Evolutionary conservation across 768 basidiomycete species (phyloP), one percentile per base, ranked within the genome.

Genomic region (Agaricus blazei): DNA sequence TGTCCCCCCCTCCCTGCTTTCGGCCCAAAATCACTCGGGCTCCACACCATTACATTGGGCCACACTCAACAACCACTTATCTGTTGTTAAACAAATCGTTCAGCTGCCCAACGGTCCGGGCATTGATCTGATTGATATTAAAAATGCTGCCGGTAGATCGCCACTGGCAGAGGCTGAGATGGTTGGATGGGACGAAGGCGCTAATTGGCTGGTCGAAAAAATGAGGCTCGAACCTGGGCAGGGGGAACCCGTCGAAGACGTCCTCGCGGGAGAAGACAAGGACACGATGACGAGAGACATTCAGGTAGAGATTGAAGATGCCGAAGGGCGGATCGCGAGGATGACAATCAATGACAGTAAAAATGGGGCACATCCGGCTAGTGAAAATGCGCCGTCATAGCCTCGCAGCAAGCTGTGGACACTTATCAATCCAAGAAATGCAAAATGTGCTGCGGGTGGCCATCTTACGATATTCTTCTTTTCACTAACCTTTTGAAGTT

Each of bases 11-110:
- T 67, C 77, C 2, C 68, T 91, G 6, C 64, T 93, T 23, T 71
- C 83, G 2, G 72, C 75, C 0, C 80, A 80, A 57, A 98, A 97
- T 65, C 67, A 67, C 28, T 77, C 89, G 0, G 78, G 83, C 50
- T 95, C 94, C 26, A 95, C 90, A 2, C 79, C 95, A 6, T 70
- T 97, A 5, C 95, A 98, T 64, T 97, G 94, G 94, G 93, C 94
- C 0, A 83, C 89, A 2, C 68, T 93, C 40, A 98, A 97, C 67
- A 73, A 79, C 2, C 94, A 95, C 61, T 79, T 96, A 3, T 65
- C 69, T 6, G 65, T 84, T 46, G 76, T 79, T 1, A 77, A 85
- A 65, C 75, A 72, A 36, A 80, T 93, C 29, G 80, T 92, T 9
- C 68, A 75, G 50, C 78, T 76, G 60, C 71, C 79, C 0, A 63